Base-by-base conservation (phyloP, 352 stramenopile genomes). In the Pythium apleroticum region DNA sequence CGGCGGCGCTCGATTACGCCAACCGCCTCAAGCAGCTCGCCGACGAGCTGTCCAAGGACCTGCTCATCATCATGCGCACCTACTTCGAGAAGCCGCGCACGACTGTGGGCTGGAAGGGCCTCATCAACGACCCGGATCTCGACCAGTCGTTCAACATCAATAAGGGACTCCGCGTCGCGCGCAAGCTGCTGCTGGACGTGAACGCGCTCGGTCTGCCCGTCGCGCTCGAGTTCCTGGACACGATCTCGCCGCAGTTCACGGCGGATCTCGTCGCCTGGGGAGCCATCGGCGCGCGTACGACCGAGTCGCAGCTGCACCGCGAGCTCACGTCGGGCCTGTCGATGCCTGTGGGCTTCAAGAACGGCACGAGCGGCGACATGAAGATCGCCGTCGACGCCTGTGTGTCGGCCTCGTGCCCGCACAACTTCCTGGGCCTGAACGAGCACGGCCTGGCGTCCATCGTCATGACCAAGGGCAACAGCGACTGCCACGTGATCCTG, bases 81-180 rank as follows among this genome's bases (percentile, higher is more conserved):
- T 95, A 95, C 78, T 95, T 95, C 63, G 86, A 95, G 64, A 95
- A 95, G 69, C 86, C 86, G 25, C 84, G 86, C 57, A 95, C 86
- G 22, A 95, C 86, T 0, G 75, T 95, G 31, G 86, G 86, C 25
- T 95, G 86, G 86, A 95, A 95, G 65, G 86, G 86, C 8, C 70
- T 95, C 35, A 95, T 95, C 66, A 95, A 95, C 66, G 86, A 95
- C 71, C 86, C 86, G 35, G 84, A 95, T 53, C 76, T 95, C 10
- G 65, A 91, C 66, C 81, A 89, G 57, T 89, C 81, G 17, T 96
- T 90, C 68, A 91, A 93, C 54, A 96, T 96, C 67, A 96, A 96
- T 75, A 94, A 96, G 73, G 87, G 87, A 46, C 83, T 96, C 52
- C 80, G 86, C 57, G 75, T 93, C 28, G 85, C 85, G 22, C 84